These are phyloP conservation scores for Rhizopogon rudus DNA, from an alignment of 768 basidiomycete species.

Conservation along the genomic window DNA sequence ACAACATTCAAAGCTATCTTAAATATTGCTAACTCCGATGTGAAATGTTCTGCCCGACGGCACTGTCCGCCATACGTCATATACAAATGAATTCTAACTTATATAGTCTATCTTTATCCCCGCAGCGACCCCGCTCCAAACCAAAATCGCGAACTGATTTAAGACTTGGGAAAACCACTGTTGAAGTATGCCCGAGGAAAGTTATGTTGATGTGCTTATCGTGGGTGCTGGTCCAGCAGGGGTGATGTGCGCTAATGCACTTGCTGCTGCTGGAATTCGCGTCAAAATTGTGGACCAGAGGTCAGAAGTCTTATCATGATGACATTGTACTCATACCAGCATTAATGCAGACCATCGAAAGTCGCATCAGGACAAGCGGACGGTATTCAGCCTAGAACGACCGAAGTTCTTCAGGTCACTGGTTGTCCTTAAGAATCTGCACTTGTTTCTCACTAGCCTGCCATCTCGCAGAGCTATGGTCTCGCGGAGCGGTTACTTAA, in stretches of 20 bases:
- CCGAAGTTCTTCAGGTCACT: conserved; percentile 49
- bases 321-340: not conserved
- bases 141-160: too few relatives aligned
- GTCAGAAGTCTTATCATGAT: conserved; percentile 15
- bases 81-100: too few relatives aligned
- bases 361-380: conserved; percentile 49
- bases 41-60: too few relatives aligned
- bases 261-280: conserved; percentile 38
- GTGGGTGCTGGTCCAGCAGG: conserved; percentile 53
- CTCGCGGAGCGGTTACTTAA: conserved; percentile 58
- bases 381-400: conserved; percentile 49
- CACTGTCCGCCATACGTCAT: too few relatives aligned
- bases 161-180: too few relatives aligned
- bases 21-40: too few relatives aligned
- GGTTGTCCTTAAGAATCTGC: not conserved
- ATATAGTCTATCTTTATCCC: too few relatives aligned
- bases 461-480: conserved; percentile 59
- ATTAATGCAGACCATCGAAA: conserved; percentile 28
- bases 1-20: too few relatives aligned
- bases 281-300: conserved; percentile 45
- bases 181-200: conserved; percentile 16
- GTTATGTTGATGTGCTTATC: conserved; percentile 39
- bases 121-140: too few relatives aligned
- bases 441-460: not conserved
- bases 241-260: conserved; percentile 61